Evolutionary conservation across 2,329 filamentous ascomycete species (phyloP), one percentile per base, ranked within the genome.

Genomic region (Pleoardoris graminearum): DNA sequence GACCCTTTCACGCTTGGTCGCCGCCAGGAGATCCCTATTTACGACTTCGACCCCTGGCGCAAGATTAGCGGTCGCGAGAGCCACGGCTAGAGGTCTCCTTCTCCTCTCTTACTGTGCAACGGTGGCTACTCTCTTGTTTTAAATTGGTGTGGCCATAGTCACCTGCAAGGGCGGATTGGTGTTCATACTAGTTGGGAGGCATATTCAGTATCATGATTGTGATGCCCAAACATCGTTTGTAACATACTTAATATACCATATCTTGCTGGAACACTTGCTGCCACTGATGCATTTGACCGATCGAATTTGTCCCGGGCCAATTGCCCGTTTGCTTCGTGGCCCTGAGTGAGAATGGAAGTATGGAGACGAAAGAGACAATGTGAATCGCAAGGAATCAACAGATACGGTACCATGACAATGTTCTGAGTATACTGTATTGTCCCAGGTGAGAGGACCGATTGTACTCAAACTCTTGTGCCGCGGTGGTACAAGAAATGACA

Each of bases 41-140:
- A 67, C 3, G 71, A 73, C 48, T 62, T 51, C 22, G 69, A 73
- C 51, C 70, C 71, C 5, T 71, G 69, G 68, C 66, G 70, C 50
- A 62, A 65, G 50, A 72, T 73, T 52, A 72, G 68, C 48, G 71
- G 71, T n/a, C 66, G 67, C 23, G 69, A 73, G 54, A 70, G 68
- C 63, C 71, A 73, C 39, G 71, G 71, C 36, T 73, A 64, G 50
- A 33, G 22, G 4, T 23, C 19, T 32, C 19, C 11, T 22, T 22
- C 33, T 7, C 12, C 17, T 51, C 33, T 30, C 22, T 45, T 23
- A 10, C 12, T 37, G 16, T 29, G 21, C 21, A 4, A 11, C 17
- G 37, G 36, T 33, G 35, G 43, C 29, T 46, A 39, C 30, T n/a
- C 35, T 46, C 37, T n/a, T 36, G 7, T 35, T 49, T 50, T 16